Conservation (phyloP, 768 basidiomycete species). For the Xerocomellus dryophilus region DNA sequence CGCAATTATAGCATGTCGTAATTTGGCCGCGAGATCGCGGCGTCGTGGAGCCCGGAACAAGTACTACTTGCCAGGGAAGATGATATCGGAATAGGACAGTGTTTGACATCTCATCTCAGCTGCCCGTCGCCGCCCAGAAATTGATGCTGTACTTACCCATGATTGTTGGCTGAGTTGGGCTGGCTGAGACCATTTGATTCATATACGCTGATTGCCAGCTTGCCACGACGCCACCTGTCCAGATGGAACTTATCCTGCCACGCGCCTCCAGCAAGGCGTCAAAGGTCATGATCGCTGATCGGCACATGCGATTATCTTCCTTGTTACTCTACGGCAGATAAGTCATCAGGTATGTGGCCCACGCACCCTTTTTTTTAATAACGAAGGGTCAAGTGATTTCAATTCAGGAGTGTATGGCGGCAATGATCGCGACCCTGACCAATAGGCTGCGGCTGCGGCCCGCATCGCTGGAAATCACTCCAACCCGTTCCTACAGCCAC, state of each 20-base stretch:
- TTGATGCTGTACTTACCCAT: conserved; percentile 9
- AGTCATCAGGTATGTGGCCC: conserved; percentile 10
- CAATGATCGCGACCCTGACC: conserved; percentile 12
- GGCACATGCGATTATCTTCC: conserved; percentile 10
- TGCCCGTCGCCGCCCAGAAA: conserved; percentile 15
- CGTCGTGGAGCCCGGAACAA: conserved; percentile 26
- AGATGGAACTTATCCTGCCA: conserved; percentile 18
- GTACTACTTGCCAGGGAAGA: conserved; percentile 1
- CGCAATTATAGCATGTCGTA: conserved; percentile 22
- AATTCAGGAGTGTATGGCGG: conserved; percentile 4
- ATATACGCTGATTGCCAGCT: conserved; percentile 20
- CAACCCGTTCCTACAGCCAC: background rate
- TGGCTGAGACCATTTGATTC: conserved; percentile 18
- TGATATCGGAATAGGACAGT: conserved; percentile 12
- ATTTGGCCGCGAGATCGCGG: conserved; percentile 11
- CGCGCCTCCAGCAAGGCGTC: conserved; percentile 21
- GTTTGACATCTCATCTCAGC: conserved; percentile 23
- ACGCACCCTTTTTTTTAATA: conserved; percentile 11
- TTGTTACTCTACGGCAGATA: conserved; percentile 12
- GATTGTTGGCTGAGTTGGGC: conserved; percentile 3
- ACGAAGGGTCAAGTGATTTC: conserved; percentile 1
- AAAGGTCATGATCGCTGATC: conserved; percentile 7
- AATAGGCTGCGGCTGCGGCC: conserved; percentile 4
- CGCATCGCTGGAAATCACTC: background rate
- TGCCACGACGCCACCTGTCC: conserved; percentile 19